Base-by-base conservation (phyloP, 73 alveolate genomes). In the Strombidium stylifer region DNA sequence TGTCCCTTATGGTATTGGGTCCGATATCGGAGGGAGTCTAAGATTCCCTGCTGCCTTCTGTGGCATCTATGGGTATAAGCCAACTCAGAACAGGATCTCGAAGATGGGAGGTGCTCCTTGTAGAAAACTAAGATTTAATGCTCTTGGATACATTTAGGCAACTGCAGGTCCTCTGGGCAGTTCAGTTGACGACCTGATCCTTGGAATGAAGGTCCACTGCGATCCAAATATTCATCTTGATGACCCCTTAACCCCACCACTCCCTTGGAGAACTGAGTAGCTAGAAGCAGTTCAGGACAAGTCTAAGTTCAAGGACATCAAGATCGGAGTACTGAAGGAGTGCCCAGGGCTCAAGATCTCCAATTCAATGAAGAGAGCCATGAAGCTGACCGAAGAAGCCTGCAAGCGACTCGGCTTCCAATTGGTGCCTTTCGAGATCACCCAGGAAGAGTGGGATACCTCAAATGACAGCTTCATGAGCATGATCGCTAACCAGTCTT, bases 21-120 rank as follows among this genome's bases (percentile, higher is more conserved):
- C 85, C 1, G 96, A 86, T 53, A 18, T 86, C 3, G 96, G 85
- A 3, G 96, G 96, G 0, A 35, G 78, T 24, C 66, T 82, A 3
- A 68, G 96, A 37, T 36, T 55, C 32, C 92, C 96, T 8, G 58
- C 86, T 27, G 47, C 31, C 18, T 72, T 61, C 32, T 28, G 53
- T 39, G 94, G 94, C 8, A 44, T 81, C 24, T 73, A 28, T 25
- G 94, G 94, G 16, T 65, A 71, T 46, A 71, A 70, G 47, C 79
- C 85, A 18, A 76, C 93, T 3, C 30, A 58, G 20, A 46, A 58
- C 16, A 69, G 93, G 53, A 28, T 74, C 36, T 79, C 74, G n/a
- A 37, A 48, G 19, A n/a, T 36, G 16, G 65, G 68, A 57, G 25
- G 21, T 44, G 61, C 45, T 16, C 62, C 36, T 20, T 11, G 19